Evolutionary conservation across 352 stramenopile species (phyloP).

Genomic region (Thalassiosira pacifica): DNA sequence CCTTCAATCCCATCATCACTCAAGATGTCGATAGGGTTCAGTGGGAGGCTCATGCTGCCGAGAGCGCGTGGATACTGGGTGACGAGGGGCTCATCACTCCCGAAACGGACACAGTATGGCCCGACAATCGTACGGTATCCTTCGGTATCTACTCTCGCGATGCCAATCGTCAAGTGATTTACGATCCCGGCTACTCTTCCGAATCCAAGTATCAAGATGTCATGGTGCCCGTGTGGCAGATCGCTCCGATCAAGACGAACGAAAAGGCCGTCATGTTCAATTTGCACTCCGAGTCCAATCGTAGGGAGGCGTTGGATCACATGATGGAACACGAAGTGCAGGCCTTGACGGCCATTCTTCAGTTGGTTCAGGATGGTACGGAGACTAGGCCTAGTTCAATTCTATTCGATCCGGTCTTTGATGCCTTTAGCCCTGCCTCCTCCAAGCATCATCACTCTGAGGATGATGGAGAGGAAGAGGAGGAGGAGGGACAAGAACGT

Average conservation of each 20-base stretch:
- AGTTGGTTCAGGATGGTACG: constrained; percentile 57
- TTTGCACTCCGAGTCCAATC: constrained; percentile 55
- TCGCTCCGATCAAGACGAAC: constrained; percentile 58
- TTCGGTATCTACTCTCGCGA: constrained; percentile 64
- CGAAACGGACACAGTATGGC: constrained; percentile 32
- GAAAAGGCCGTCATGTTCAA: constrained; percentile 67
- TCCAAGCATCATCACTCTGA: no score
- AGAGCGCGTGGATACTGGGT: constrained; percentile 34
- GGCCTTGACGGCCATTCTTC: constrained; percentile 54
- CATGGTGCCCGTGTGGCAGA: constrained; percentile 69
- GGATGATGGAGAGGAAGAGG: not conserved
- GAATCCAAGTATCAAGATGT: constrained; percentile 32
- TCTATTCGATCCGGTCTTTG: constrained; percentile 65
- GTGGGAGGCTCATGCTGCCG: constrained; percentile 61
- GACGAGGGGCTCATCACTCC: constrained; percentile 27
- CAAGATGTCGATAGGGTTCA: constrained; percentile 48
- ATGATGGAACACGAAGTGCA: constrained; percentile 53
- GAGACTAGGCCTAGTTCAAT: constrained; percentile 42
- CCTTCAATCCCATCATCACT: constrained; percentile 69
- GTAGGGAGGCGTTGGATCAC: constrained; percentile 56
- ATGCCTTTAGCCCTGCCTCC: no score
- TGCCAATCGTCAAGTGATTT: constrained; percentile 22
- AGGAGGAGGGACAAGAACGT: not conserved
- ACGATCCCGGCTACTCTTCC: constrained; percentile 44
- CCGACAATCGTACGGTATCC: constrained; percentile 58